Base-by-base conservation (phyloP, 768 basidiomycete species). In the Suillus fuscotomentosus region DNA sequence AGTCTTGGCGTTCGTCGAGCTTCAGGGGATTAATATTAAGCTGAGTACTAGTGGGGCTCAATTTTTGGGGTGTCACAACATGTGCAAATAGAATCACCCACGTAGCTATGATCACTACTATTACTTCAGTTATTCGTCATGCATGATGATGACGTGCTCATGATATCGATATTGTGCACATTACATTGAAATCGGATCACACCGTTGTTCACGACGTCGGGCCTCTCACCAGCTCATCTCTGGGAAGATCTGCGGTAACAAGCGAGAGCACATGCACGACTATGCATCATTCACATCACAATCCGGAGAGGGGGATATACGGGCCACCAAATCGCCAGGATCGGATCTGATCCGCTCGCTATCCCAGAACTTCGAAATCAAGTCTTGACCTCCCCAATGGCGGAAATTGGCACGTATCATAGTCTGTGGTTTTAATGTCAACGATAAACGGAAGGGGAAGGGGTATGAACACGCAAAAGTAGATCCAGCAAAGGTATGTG, bases 31-130 rank as follows among this genome's bases (percentile, higher is more conserved):
- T 20, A 24, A 24, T 56, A 50, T 50, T 5, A 13, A 39, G 38
- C 38, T n/a, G n/a, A 39, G 39, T 8, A 54, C 10, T 38, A 38
- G 36, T 38, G 36, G 36, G 36, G 9, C 13, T 14, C 22, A 59
- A 31, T 5, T 42, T 59, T 59, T 27, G 57, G 57, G 57, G 57
- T 42, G 57, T 20, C 57, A 59, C 24, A 59, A 59, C 39, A 59
- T 4, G 17, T 20, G 24, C 24, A 59, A 59, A 59, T 27, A 59
- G 11, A 24, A 31, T 6, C 31, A 4, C 41, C 36, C 15, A 42
- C 41, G 41, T 41, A 31, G 31, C 5, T 31, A 31, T 31, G 31
- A 6, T 6, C 31, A 31, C 31, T 31, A 41, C 14, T 42, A 42
- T 42, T 17, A 15, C 42, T 42, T 42, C 41, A 42, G 15, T 17